Evolutionary conservation across 2,329 filamentous ascomycete species (phyloP), one percentile per base, ranked within the genome.

Genomic region (Coniochaeta sp.): DNA sequence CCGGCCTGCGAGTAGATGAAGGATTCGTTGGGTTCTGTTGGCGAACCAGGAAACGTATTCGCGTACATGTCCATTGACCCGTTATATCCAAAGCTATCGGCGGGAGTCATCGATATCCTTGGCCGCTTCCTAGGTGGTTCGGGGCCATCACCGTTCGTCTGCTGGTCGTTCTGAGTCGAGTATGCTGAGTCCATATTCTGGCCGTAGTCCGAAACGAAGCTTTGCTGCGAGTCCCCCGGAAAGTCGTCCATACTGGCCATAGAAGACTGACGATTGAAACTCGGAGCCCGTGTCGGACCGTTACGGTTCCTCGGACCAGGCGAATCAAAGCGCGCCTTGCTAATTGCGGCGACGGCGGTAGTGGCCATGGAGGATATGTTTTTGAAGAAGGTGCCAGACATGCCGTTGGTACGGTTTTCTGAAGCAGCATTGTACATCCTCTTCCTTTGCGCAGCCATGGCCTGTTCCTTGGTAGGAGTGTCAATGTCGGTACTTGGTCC

Each of bases 381-480:
- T 71, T 93, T 93, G 79, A 99, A 98, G 72, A 97, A 97, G 1
- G 95, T 97, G 19, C 92, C 93, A 55, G 89, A 87, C 19, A 86
- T 67, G 69, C 83, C 86, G 67, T 85, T 86, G 14, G 81, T 77
- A 57, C 91, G 83, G 57, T 81, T 85, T 61, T 96, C 91, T 59
- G 85, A 79, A 54, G 82, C 84, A 56, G 85, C 82, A 65, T 89
- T 96, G 76, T 97, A 98, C 75, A 97, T 86, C 65, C 93, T 86
- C 74, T 99, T 98, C 66, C 95, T 81, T 75, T 92, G 89, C 6
- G 93, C 93, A 12, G 95, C 95, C 93, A 98, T 96, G 62, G 95
- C 95, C 74, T 98, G 95, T 74, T 98, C 95, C 75, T 99, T 99
- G 40, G 95, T 99, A 0, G 95, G 95, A 0, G 95, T 98, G 69